Percentiles rank a stretch among this genome's conserved stretches.
These are phyloP conservation scores for Aegilops longissima DNA, from an alignment of 176 grass and related monocot species.

Conservation along the genomic window DNA sequence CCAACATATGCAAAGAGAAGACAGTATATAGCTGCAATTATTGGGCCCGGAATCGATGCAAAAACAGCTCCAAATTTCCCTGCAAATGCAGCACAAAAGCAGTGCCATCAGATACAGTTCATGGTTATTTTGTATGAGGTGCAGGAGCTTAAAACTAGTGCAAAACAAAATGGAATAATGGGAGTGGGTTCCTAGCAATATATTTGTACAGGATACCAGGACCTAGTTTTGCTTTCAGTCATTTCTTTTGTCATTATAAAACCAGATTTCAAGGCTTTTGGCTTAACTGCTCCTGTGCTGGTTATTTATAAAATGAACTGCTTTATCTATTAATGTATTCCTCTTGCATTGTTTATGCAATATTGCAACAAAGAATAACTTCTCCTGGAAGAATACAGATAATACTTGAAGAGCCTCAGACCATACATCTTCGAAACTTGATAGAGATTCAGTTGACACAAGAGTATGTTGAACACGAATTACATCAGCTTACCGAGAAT, in stretches of 20 bases:
- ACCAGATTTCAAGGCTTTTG: neutral
- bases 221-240: neutral
- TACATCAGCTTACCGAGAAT: conserved; percentile 61
- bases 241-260: neutral
- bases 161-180: neutral
- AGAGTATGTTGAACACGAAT: neutral
- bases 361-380: neutral
- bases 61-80: conserved; percentile 67
- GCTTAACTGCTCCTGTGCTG: neutral
- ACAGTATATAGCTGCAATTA: conserved; percentile 49
- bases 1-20: conserved; percentile 54
- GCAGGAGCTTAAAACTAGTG: conserved; percentile 12
- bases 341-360: neutral
- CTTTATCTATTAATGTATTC: neutral
- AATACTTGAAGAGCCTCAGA: neutral
- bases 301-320: neutral
- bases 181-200: neutral
- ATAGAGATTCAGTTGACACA: neutral
- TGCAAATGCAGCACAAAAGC: conserved; percentile 7
- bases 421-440: neutral
- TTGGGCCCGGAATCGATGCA: conserved; percentile 43
- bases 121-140: neutral
- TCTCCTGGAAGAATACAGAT: neutral
- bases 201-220: neutral
- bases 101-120: neutral